phyloP scores from a whole-genome alignment of 495 filamentous ascomycete species.

The Penicillium arizonense region DNA sequence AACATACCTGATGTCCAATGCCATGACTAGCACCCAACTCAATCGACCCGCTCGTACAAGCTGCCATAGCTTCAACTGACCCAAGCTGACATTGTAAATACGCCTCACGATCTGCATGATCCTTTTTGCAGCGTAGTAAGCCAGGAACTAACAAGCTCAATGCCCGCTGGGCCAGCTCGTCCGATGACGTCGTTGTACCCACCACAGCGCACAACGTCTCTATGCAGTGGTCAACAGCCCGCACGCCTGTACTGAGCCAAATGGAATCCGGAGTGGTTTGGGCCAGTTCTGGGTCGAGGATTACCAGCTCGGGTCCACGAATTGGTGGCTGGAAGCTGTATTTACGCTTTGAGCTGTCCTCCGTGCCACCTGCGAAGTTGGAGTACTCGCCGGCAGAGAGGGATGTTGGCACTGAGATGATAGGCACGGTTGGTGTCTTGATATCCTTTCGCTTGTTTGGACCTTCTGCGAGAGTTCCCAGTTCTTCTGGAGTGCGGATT shows the following conservation, averaged over 20 bases:
- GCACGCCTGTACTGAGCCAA: slow-evolving; percentile 62
- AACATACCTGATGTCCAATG: slow-evolving; percentile 59
- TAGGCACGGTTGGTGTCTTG: slow-evolving; percentile 43
- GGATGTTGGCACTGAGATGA: slow-evolving; percentile 62
- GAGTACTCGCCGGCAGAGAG: slow-evolving; percentile 65
- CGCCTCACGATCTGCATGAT: slow-evolving; percentile 44
- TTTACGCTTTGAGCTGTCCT: slow-evolving; percentile 53
- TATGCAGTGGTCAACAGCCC: slow-evolving; percentile 65
- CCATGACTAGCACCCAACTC: slow-evolving; percentile 61
- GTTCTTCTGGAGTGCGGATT: slow-evolving; percentile 38
- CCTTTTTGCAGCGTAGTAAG: slow-evolving; percentile 47
- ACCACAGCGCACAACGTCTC: slow-evolving; percentile 52
- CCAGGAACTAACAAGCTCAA: slow-evolving; percentile 50
- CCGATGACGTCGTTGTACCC: slow-evolving; percentile 36
- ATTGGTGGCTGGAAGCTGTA: slow-evolving; percentile 46
- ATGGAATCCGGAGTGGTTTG: slow-evolving; percentile 54
- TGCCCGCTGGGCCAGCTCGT: slow-evolving; percentile 40
- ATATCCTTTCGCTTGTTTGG: slow-evolving; percentile 34
- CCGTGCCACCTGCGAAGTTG: slow-evolving; percentile 54
- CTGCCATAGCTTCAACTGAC: slow-evolving; percentile 55
- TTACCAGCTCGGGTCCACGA: slow-evolving; percentile 51
- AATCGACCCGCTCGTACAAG: slow-evolving; percentile 41
- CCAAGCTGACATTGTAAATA: slow-evolving; percentile 54
- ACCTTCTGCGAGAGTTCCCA: slow-evolving; percentile 40
- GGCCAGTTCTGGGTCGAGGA: slow-evolving; percentile 57